Base-by-base conservation (phyloP, 2,329 filamentous ascomycete genomes). In the Orbilia blumenaviensis region DNA sequence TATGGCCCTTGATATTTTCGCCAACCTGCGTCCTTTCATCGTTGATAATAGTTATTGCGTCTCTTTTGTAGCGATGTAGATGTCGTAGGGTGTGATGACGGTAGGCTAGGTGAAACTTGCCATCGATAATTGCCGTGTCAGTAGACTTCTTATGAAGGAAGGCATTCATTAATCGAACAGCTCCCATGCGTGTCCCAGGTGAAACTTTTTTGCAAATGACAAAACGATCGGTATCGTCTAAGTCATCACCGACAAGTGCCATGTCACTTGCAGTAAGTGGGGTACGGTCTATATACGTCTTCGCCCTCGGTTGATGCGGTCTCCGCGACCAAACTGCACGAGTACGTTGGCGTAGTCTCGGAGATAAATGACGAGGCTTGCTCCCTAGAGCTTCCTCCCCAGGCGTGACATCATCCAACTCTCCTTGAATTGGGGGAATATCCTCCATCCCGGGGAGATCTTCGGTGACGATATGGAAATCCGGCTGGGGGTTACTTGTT, bases 41-140 rank as follows among this genome's bases (percentile, higher is more conserved):
- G 12, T n/a, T 60, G 36, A 69, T 50, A n/a, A 74, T 32, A 7
- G 64, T 76, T 8, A 76, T 54, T 12, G 72, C 58, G 34, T 69
- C 52, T 5, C 64, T 41, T 9, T 56, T 25, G 10, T 27, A 61
- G 3, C 29, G 38, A 7, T 66, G 44, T 9, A 76, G n/a, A 18
- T 76, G 64, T 2, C 72, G 64, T 44, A 61, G 8, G 0, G 64
- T 50, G n/a, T 60, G 41, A 16, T 58, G 64, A 9, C 58, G 36
- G 38, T 50, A 68, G 0, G 58, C 72, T 0, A 27, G 10, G 7
- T 69, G 36, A 9, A 14, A 6, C 21, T 52, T 58, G 10, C 72
- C 64, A 6, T 69, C 42, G 7, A 69, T 32, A 1, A 3, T 48
- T 3, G 10, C 23, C 3, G 1, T 52, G 7, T 42, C n/a, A 5